Evolutionary conservation across 148 eudicot species (phyloP), one percentile per base, ranked within the genome.

Genomic region (Euryodendron excelsum): DNA sequence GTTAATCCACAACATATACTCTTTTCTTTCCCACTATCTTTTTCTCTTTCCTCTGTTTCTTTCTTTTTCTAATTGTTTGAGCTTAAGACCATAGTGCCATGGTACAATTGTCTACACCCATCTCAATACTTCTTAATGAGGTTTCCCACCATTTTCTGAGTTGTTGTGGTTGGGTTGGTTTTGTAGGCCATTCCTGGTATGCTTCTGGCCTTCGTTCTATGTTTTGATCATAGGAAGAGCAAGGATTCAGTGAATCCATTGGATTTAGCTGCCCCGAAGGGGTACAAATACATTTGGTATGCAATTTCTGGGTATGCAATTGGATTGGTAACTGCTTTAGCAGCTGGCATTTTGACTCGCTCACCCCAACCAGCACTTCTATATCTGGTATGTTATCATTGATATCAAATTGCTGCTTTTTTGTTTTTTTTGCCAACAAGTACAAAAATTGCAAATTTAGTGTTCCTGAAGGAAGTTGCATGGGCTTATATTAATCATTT

Each of bases 351-450:
- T 70, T 84, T 96, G 87, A 89, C 98, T 71, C 96, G 82, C 70
- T 91, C 99, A 44, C 93, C 99, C n/a, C 99, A 96, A 77, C 99
- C 99, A 37, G 99, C 99, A 20, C 97, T 96, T 82, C 84, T 96
- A n/a, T 96, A 96, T 83, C 86, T 96, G 98, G 99, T 96, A 85
- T 66, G 82, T 63, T 34, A 1, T 52, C 48, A 3, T 70, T 67
- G 13, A 44, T 12, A 53, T 28, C 17, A 25, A 1, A 15, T 34
- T 6, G 58, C 44, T 8, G 0, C 27, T 44, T 50, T 21, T 71
- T 48, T 6, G 27, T 50, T 23, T 18, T 52, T 14, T 71, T 48
- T 6, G 18, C 3, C 13, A 58, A 2, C 27, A 13, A 21, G 37
- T 60, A 60, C 36, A 31, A 68, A 23, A 23, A 20, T n/a, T 41